Percentiles rank a stretch among this genome's conserved stretches.
Evolutionary conservation across 169 alveolate genomes (phyloP).

Genomic region (Babesia bovis): DNA sequence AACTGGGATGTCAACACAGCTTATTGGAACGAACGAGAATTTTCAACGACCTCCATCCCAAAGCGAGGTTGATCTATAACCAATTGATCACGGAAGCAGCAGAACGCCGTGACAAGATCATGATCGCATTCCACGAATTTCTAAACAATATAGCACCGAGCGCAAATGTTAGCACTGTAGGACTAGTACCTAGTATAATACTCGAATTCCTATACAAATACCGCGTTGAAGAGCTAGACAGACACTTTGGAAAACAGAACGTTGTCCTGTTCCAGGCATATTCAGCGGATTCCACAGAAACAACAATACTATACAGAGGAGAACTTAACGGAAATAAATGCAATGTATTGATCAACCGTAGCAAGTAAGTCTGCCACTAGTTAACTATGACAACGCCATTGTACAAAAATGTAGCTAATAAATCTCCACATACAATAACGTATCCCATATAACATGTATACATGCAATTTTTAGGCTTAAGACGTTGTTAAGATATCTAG

Average conservation of each 20-base stretch:
- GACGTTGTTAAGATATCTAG: slow-evolving; percentile 14
- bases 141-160: background rate
- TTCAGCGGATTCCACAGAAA: background rate
- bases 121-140: slow-evolving; percentile 5
- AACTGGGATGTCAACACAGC: too few relatives aligned
- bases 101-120: background rate
- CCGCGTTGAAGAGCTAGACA: background rate
- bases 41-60: too few relatives aligned
- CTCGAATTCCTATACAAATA: background rate
- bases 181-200: background rate
- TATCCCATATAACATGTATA: background rate
- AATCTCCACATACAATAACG: too few relatives aligned
- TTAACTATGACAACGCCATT: too few relatives aligned
- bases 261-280: slow-evolving; percentile 11
- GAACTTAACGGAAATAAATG: background rate
- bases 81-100: slow-evolving; percentile 1
- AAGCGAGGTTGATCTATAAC: too few relatives aligned
- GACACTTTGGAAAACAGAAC: slow-evolving; percentile 6
- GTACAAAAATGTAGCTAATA: too few relatives aligned
- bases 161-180: background rate
- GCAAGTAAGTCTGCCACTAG: slow-evolving; percentile 33
- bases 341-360: slow-evolving; percentile 27
- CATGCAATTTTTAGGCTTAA: slow-evolving; percentile 9
- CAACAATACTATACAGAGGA: slow-evolving; percentile 41
- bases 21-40: too few relatives aligned